Base-by-base conservation (phyloP, 192 early-diverging fungal species). In the Irineochytrium annulatum region DNA sequence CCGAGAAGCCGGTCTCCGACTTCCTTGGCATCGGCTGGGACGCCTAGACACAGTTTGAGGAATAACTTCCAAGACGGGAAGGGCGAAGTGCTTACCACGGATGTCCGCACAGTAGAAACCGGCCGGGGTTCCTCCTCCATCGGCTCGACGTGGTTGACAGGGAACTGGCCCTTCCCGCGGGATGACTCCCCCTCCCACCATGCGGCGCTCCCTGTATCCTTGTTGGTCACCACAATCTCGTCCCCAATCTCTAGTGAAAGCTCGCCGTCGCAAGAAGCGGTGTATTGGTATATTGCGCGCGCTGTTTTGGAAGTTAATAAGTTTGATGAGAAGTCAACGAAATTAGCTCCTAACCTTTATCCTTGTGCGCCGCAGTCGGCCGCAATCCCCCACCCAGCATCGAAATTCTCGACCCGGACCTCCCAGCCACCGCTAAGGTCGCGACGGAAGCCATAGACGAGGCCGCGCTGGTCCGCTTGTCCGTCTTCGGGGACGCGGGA, bases 121-220 rank as follows among this genome's bases (percentile, higher is more conserved):
- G 37, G 11, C 8, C 11, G 37, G n/a, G 37, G 46, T 51, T 3
- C 35, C 6, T 60, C 62, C 13, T 59, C 43, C 19, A 80, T 52
- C n/a, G 55, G 44, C 66, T 80, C 77, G 8, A 97, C 93, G 76
- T 95, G 96, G 62, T 93, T 93, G n/a, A 88, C 91, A 17, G 96
- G 96, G 60, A 98, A 97, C 89, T 92, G 63, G 70, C 86, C 68
- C 84, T 60, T 72, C 5, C 70, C 70, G 17, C 57, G 51, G 24
- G 52, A 24, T 2, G 67, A 49, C 62, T 89, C 84, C 20, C 94
- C 95, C 52, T 89, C 87, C 94, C 96, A 98, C 94, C 96, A 97
- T 63, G 92, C 91, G 43, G 88, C 85, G 79, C 59, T 69, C 3
- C 79, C 79, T 20, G 75, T 81, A 41, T 72, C 49, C 33, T 73